Conservation (phyloP, 2,329 filamentous ascomycete species). For the Alternaria rosae region DNA sequence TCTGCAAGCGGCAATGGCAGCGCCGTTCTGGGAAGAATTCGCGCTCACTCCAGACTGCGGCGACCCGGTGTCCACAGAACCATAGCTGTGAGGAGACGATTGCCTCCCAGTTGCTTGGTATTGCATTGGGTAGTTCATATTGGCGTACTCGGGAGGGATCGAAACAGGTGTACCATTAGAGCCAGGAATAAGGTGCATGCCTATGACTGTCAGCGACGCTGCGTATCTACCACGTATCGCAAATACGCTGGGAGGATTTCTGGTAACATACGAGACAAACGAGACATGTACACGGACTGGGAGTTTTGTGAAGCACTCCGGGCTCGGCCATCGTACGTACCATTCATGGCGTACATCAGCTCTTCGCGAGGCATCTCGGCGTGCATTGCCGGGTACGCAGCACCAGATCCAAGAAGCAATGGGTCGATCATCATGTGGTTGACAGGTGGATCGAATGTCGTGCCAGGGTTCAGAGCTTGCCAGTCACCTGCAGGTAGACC, state of each 20-base stretch:
- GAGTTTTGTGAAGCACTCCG: background rate
- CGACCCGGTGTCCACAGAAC: constrained; percentile 46
- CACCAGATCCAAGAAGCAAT: constrained; percentile 41
- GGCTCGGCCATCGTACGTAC: constrained; percentile 6
- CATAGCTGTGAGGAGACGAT: constrained; percentile 46
- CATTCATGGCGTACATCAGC: constrained; percentile 48
- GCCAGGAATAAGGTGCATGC: constrained; percentile 45
- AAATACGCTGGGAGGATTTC: background rate
- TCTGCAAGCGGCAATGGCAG: constrained; percentile 52
- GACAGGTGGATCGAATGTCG: constrained; percentile 39
- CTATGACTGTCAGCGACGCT: constrained; percentile 9
- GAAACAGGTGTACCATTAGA: constrained; percentile 34
- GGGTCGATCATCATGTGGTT: constrained; percentile 51
- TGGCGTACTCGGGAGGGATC: constrained; percentile 41
- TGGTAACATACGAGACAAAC: background rate
- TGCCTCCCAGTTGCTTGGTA: constrained; percentile 38
- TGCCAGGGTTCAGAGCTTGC: constrained; percentile 38
- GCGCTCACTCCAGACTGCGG: constrained; percentile 46
- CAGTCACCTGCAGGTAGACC: constrained; percentile 39
- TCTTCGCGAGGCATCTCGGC: constrained; percentile 44
- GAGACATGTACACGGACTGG: constrained; percentile 1
- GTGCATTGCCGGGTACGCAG: constrained; percentile 40
- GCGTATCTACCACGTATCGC: background rate
- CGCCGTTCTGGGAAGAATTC: constrained; percentile 44
- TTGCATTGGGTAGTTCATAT: constrained; percentile 44